These are phyloP conservation scores for Cladosporium sp. DNA, from an alignment of 2,329 filamentous ascomycete species.

Conservation along the genomic window DNA sequence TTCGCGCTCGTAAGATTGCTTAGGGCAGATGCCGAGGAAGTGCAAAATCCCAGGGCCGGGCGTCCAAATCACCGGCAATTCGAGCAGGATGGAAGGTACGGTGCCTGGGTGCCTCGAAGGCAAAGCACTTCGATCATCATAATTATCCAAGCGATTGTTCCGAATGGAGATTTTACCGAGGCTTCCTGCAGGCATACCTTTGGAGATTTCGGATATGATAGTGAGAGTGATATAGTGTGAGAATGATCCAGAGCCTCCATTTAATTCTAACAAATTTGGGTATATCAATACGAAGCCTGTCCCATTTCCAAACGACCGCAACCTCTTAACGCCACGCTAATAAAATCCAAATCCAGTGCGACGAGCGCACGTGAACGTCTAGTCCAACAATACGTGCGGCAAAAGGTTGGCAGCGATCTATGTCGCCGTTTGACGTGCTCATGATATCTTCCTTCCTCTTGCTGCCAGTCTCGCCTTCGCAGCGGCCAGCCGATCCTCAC, in stretches of 20 bases:
- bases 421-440: background rate
- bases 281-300: constrained; percentile 1
- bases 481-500: constrained; percentile 27
- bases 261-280: background rate
- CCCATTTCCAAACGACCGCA: background rate
- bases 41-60: background rate
- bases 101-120: too few species aligned
- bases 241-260: background rate
- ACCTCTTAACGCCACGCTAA: constrained; percentile 11
- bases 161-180: too few species aligned
- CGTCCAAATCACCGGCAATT: background rate
- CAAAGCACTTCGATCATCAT: too few species aligned
- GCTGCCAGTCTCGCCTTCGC: constrained; percentile 30
- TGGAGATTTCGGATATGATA: background rate
- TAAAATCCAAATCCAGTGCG: background rate
- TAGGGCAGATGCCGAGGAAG: background rate
- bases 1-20: constrained; percentile 6
- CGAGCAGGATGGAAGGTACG: background rate
- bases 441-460: constrained; percentile 28
- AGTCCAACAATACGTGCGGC: background rate
- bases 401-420: background rate
- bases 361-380: background rate
- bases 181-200: too few species aligned
- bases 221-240: background rate
- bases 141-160: too few species aligned